A percentile compares a stretch with the other conserved stretches of the same genome.
Evolutionary conservation across 768 basidiomycete genomes (phyloP).

Genomic region (Suillus tomentosus): DNA sequence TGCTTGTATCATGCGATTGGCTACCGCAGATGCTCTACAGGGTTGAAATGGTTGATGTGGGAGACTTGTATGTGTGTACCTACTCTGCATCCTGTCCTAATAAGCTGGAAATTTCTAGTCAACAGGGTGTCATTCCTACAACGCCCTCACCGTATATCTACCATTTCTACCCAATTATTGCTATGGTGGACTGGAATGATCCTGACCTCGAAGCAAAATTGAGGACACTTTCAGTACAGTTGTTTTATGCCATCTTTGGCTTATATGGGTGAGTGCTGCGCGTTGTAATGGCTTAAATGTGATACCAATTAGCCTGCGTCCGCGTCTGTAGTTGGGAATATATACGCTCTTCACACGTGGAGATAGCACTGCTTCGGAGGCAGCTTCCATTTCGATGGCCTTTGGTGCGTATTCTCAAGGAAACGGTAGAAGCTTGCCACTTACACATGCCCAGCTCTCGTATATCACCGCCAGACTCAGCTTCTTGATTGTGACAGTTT

Average conservation of each 20-base stretch:
- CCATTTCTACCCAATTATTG: neutral
- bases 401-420: neutral
- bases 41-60: neutral
- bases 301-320: too few species aligned
- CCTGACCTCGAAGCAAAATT: neutral
- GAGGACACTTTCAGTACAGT: neutral
- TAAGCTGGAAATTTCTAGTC: neutral
- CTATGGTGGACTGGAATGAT: slow-evolving; percentile 2
- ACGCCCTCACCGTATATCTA: too few species aligned
- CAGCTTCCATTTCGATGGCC: slow-evolving; percentile 1
- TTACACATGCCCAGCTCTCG: slow-evolving; percentile 1
- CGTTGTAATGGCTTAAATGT: neutral
- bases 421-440: too few species aligned
- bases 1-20: neutral
- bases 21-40: neutral
- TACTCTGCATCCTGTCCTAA: neutral
- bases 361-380: neutral
- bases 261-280: neutral
- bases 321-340: slow-evolving; percentile 3
- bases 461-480: neutral
- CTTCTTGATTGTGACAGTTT: neutral
- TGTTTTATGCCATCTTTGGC: neutral
- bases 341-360: neutral
- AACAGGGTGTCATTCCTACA: neutral
- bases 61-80: neutral